A percentile compares a stretch with the other conserved stretches of the same genome.
Evolutionary conservation across 2,329 filamentous ascomycete genomes (phyloP).

Genomic region (Claviceps sp.): DNA sequence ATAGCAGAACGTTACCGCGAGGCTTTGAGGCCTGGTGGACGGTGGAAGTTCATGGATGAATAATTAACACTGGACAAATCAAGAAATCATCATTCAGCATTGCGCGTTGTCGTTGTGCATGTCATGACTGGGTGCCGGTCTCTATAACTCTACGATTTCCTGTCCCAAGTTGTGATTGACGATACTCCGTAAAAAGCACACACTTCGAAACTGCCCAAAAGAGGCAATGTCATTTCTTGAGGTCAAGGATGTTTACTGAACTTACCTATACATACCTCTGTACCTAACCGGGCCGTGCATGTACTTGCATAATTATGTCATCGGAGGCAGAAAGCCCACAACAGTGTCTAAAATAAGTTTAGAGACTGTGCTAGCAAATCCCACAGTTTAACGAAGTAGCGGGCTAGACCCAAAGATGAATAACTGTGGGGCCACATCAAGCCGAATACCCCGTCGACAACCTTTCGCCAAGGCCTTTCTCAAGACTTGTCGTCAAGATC

Average conservation of each 20-base stretch:
- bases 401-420: not conserved
- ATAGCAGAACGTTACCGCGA: conserved; percentile 67
- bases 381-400: not conserved
- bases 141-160: not conserved
- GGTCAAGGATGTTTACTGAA: too few species aligned
- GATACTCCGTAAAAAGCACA: too few species aligned
- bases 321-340: not conserved
- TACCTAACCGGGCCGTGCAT: not conserved
- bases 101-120: not conserved
- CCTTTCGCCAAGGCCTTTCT: not conserved
- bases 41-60: conserved; percentile 76
- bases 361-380: not conserved
- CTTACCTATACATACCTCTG: not conserved
- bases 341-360: not conserved
- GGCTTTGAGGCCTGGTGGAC: conserved; percentile 62
- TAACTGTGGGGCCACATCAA: not conserved
- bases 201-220: too few species aligned
- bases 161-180: not conserved
- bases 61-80: conserved; percentile 16
- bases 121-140: not conserved
- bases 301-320: not conserved
- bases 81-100: not conserved
- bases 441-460: not conserved
- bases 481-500: not conserved
- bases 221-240: too few species aligned